A percentile compares a stretch with the other conserved stretches of the same genome.
Evolutionary conservation across 305 asterid species (phyloP).

Genomic region (Striga hermonthica): DNA sequence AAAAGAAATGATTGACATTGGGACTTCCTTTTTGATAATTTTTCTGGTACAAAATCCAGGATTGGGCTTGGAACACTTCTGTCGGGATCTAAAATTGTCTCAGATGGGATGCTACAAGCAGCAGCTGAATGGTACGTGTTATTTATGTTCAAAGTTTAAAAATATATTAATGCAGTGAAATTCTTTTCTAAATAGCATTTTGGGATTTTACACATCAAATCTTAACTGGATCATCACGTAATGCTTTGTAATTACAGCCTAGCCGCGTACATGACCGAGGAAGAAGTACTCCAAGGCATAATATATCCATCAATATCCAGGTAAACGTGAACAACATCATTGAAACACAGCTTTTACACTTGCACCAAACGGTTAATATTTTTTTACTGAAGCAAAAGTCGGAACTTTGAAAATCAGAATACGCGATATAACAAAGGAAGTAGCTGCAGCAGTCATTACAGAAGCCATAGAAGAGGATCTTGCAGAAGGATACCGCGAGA

Average conservation of each 20-base stretch:
- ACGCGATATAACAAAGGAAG: constrained; percentile 96
- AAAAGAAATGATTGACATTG: constrained; percentile 18
- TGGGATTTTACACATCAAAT: too few relatives aligned
- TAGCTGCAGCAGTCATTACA: constrained; percentile 84
- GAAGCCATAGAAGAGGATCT: constrained; percentile 95
- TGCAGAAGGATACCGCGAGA: constrained; percentile 91
- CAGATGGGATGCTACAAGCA: constrained; percentile 99
- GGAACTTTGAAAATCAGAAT: constrained; percentile 49
- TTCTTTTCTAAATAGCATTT: too few relatives aligned
- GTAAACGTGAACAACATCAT: constrained; percentile 30
- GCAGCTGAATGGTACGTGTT: constrained; percentile 90
- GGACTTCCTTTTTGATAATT: constrained; percentile 27
- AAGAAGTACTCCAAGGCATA: constrained; percentile 76
- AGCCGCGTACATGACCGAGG: constrained; percentile 92
- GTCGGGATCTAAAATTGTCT: constrained; percentile 82
- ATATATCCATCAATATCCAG: constrained; percentile 89
- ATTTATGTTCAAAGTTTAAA: too few relatives aligned
- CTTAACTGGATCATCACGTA: too few relatives aligned
- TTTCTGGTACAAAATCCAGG: constrained; percentile 42
- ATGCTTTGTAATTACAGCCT: constrained; percentile 47
- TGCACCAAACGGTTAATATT: not conserved
- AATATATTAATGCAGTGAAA: too few relatives aligned
- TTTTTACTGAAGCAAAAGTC: too few relatives aligned
- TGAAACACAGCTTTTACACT: too few relatives aligned
- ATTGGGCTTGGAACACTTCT: constrained; percentile 98